Percentiles rank a stretch among this genome's conserved stretches.
phyloP scores from a whole-genome alignment of 2,329 filamentous ascomycete species.

The Talaromyces sp. region DNA sequence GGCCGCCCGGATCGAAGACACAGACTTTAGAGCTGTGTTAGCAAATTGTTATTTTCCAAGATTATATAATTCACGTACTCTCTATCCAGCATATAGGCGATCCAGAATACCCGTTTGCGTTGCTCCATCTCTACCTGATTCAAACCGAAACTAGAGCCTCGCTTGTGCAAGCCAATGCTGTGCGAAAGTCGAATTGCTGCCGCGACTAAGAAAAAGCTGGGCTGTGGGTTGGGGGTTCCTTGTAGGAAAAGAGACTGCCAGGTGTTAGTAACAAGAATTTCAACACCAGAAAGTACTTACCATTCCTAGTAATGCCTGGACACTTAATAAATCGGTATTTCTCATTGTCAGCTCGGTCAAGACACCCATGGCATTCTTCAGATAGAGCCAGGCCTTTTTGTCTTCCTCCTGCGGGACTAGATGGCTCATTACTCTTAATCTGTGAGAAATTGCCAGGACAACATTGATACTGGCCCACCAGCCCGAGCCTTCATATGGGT shows the following conservation, averaged over 20 bases:
- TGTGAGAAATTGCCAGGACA: conserved; percentile 84
- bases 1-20: conserved; percentile 67
- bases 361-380: conserved; percentile 95
- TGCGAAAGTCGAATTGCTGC: conserved; percentile 86
- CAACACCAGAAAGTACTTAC: conserved; percentile 29
- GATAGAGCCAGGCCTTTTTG: conserved; percentile 86
- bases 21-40: conserved; percentile 40
- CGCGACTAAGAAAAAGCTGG: conserved; percentile 83
- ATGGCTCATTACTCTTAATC: conserved; percentile 92
- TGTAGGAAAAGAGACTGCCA: conserved; percentile 77
- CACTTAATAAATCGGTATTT: conserved; percentile 89
- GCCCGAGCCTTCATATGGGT: conserved; percentile 89
- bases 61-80: conserved; percentile 42
- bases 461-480: conserved; percentile 99
- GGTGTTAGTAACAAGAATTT: conserved; percentile 2
- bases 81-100: conserved; percentile 67
- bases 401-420: conserved; percentile 86
- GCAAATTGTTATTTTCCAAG: background rate
- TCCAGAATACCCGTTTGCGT: conserved; percentile 71
- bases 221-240: conserved; percentile 93
- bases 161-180: conserved; percentile 91
- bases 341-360: conserved; percentile 91
- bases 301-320: conserved; percentile 91
- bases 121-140: conserved; percentile 94
- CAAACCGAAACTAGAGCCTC: conserved; percentile 84